A percentile compares a stretch with the other conserved stretches of the same genome.
Evolutionary conservation across 2,329 filamentous ascomycete genomes (phyloP).

Genomic region (Fusarium sp.): DNA sequence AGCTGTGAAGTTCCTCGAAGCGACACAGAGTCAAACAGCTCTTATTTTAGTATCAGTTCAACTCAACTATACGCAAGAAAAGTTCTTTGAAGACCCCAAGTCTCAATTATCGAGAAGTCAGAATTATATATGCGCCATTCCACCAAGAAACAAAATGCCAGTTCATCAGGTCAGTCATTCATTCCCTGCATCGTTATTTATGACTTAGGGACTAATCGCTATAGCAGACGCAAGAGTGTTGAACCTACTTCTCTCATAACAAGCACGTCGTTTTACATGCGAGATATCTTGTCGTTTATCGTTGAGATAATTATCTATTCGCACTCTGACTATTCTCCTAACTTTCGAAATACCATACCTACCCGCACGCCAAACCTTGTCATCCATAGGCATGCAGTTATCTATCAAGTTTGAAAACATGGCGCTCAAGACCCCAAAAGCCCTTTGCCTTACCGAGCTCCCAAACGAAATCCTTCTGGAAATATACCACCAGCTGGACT

Average conservation of each 20-base stretch:
- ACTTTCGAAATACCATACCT: constrained; percentile 2
- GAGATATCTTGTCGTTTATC: background rate
- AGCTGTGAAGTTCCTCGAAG: constrained; percentile 34
- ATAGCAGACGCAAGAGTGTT: background rate
- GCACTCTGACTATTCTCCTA: background rate
- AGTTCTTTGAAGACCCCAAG: background rate
- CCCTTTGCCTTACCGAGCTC: constrained; percentile 46
- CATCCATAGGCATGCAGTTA: background rate
- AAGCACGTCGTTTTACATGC: constrained; percentile 1
- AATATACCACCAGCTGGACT: constrained; percentile 59
- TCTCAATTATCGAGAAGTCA: background rate
- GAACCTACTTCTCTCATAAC: constrained; percentile 23
- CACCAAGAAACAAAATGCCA: constrained; percentile 34
- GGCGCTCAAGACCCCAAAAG: constrained; percentile 26
- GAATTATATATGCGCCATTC: background rate
- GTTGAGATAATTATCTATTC: constrained; percentile 7
- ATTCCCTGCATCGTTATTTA: constrained; percentile 2
- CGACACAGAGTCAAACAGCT: constrained; percentile 36
- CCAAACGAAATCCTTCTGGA: constrained; percentile 63
- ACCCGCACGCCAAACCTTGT: background rate
- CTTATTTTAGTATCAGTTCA: constrained; percentile 10
- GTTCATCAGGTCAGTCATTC: constrained; percentile 22
- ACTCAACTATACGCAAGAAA: constrained; percentile 3
- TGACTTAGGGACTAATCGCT: constrained; percentile 8
- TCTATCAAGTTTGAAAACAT: constrained; percentile 22